A percentile compares a stretch with the other conserved stretches of the same genome.
These are phyloP conservation scores for Spergularia bocconei DNA, from an alignment of 148 eudicot genomes.

Conservation along the genomic window DNA sequence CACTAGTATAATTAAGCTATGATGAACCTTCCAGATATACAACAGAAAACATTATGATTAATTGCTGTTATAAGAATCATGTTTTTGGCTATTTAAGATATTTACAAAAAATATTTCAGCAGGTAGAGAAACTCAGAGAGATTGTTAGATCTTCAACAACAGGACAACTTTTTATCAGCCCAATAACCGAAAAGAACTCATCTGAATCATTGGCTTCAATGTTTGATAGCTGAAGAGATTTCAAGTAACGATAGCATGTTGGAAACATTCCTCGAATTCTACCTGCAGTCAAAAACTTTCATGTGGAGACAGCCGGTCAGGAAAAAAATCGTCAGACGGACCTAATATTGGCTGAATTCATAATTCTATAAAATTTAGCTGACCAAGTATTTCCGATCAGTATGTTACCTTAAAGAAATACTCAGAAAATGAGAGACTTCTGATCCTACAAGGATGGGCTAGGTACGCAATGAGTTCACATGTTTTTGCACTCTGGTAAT, in stretches of 20 bases:
- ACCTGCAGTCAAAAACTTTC: slow-evolving; percentile 15
- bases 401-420: slow-evolving; percentile 9
- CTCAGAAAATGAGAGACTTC: background rate
- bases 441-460: slow-evolving; percentile 1
- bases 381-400: background rate
- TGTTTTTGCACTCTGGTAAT: background rate
- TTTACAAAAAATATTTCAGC: too few species aligned
- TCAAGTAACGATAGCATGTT: background rate
- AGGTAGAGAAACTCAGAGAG: background rate
- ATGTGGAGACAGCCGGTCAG: slow-evolving; percentile 2
- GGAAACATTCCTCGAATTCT: background rate
- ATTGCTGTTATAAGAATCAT: too few species aligned
- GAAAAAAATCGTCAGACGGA: background rate
- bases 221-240: slow-evolving; percentile 5
- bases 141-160: background rate
- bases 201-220: background rate
- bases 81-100: too few species aligned
- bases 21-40: too few species aligned
- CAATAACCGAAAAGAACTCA: background rate
- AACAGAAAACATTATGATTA: too few species aligned
- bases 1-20: too few species aligned
- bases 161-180: background rate
- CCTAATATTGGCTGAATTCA: too few species aligned
- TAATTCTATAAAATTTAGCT: too few species aligned
- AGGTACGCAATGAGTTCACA: background rate